Percentiles rank a stretch among this genome's conserved stretches.
Evolutionary conservation across 1,284 basidiomycete species (phyloP).

Genomic region (Cryptococcus sp.): DNA sequence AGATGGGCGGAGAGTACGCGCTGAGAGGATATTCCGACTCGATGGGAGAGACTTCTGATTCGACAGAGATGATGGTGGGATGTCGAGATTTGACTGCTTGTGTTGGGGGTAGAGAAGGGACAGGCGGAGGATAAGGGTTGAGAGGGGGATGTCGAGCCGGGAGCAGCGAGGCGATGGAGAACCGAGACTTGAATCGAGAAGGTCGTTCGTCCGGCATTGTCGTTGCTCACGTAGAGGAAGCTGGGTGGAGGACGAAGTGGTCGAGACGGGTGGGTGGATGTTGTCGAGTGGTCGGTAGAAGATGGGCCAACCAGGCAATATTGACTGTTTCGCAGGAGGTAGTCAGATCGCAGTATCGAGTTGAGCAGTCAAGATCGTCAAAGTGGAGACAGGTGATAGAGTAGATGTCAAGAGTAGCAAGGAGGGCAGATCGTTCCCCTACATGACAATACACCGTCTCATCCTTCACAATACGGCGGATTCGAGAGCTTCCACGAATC

Average conservation of each 20-base stretch:
- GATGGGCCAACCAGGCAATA: not conserved
- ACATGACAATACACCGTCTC: no score
- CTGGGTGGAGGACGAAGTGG: not conserved
- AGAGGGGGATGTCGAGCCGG: conserved; percentile 35
- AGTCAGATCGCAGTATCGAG: no score
- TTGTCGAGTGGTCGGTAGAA: not conserved
- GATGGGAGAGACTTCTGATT: conserved; percentile 14
- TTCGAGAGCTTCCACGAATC: no score
- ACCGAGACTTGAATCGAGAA: conserved; percentile 29
- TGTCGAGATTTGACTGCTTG: conserved; percentile 11
- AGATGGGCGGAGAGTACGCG: conserved; percentile 6
- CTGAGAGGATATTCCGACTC: conserved; percentile 16
- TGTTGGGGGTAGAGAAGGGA: conserved; percentile 5
- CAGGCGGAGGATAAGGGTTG: conserved; percentile 15
- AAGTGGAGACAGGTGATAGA: no score
- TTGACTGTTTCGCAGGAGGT: no score
- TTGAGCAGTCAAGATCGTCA: no score
- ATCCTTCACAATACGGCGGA: no score
- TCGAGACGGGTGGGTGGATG: not conserved
- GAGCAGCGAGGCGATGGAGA: conserved; percentile 32
- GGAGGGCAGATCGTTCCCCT: no score
- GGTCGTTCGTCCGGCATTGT: not conserved
- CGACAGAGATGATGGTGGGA: conserved; percentile 14
- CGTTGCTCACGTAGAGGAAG: no score
- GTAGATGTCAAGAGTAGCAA: no score